Evolutionary conservation across 1,139 yeast species (phyloP).

Genomic region (Entelexis paramagnoliae): DNA sequence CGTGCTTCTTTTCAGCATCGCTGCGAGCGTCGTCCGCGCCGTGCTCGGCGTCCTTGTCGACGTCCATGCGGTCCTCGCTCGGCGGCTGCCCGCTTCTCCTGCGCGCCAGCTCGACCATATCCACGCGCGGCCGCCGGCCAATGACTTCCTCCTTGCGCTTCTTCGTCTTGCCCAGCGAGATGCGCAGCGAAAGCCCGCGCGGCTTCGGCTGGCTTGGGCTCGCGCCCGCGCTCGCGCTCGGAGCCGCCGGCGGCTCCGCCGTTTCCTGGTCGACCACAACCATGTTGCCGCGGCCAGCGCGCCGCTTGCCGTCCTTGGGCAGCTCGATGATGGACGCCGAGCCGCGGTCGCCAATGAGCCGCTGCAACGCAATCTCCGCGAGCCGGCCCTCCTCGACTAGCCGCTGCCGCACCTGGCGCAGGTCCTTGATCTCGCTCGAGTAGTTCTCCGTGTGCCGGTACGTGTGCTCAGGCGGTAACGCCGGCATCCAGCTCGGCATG

Average conservation of each 20-base stretch:
- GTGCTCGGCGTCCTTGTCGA: background rate
- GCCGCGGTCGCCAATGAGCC: slow-evolving; percentile 32
- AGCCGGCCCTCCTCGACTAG: slow-evolving; percentile 69
- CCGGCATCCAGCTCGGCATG: slow-evolving; percentile 70
- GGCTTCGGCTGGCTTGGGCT: background rate
- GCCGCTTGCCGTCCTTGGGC: background rate
- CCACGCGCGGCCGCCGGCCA: slow-evolving; percentile 24
- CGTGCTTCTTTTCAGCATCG: background rate
- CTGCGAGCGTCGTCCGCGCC: background rate
- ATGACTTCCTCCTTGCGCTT: slow-evolving; percentile 15
- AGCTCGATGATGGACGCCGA: slow-evolving; percentile 26
- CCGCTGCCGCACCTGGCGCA: slow-evolving; percentile 55
- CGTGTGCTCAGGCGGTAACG: slow-evolving; percentile 87
- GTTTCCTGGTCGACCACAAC: slow-evolving; percentile 4
- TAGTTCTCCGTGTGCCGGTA: slow-evolving; percentile 65
- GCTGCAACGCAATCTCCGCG: slow-evolving; percentile 68
- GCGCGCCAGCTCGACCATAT: slow-evolving; percentile 22
- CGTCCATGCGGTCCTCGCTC: background rate
- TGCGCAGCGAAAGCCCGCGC: slow-evolving; percentile 21
- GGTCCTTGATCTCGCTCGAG: slow-evolving; percentile 56
- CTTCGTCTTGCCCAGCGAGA: slow-evolving; percentile 23
- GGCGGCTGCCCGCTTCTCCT: background rate
- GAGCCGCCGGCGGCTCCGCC: slow-evolving; percentile 2
- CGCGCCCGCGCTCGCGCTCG: no score
- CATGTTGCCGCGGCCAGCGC: background rate